These are phyloP conservation scores for Tylopilus rubrobrunneus DNA, from an alignment of 768 basidiomycete genomes.

Conservation along the genomic window DNA sequence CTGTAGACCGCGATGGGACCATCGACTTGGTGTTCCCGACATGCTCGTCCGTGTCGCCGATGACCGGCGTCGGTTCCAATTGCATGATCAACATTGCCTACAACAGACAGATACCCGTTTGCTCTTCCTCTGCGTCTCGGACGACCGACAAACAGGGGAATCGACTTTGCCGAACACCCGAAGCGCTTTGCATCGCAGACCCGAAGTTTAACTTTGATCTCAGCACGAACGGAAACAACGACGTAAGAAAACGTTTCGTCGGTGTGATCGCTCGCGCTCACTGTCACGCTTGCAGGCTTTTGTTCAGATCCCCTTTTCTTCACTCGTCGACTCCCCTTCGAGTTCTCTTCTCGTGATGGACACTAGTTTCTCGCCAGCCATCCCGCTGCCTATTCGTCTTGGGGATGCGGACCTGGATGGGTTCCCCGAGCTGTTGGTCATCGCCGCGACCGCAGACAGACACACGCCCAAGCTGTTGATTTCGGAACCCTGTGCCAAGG, in stretches of 20 bases:
- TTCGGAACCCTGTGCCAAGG: conserved; percentile 57
- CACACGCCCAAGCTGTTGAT: conserved; percentile 59
- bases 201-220: conserved; percentile 76
- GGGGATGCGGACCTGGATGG: conserved; percentile 95
- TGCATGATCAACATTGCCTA: conserved; percentile 91
- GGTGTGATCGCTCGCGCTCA: background rate
- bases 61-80: conserved; percentile 66
- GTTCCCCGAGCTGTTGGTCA: conserved; percentile 81
- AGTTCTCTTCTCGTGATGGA: conserved; percentile 69
- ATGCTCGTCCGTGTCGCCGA: conserved; percentile 65
- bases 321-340: conserved; percentile 47
- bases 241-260: conserved; percentile 36
- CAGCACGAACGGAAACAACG: conserved; percentile 42
- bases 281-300: conserved; percentile 46
- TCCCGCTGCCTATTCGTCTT: conserved; percentile 75
- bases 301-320: conserved; percentile 59
- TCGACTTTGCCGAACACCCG: conserved; percentile 67
- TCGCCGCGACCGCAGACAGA: conserved; percentile 41
- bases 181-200: conserved; percentile 81
- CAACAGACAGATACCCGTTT: conserved; percentile 86
- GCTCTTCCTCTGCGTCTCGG: conserved; percentile 52
- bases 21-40: conserved; percentile 93
- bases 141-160: conserved; percentile 45
- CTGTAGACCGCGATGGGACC: conserved; percentile 87
- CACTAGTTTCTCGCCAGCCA: conserved; percentile 54